Conservation (phyloP, 495 filamentous ascomycete species). For the Friedmanniomyces simplex region DNA sequence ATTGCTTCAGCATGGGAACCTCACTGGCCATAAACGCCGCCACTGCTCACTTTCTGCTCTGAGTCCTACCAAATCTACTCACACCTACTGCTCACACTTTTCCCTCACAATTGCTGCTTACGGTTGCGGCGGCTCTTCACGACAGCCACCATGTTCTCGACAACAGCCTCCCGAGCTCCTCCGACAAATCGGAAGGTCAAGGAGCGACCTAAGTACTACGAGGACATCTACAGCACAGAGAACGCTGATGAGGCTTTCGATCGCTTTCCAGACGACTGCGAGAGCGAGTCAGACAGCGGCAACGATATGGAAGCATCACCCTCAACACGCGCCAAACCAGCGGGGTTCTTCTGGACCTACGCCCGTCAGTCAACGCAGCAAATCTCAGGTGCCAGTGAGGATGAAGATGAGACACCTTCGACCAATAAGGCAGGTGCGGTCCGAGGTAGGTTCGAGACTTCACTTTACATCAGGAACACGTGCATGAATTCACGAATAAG, state of each 20-base stretch:
- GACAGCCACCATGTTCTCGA: not conserved
- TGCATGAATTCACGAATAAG: not conserved
- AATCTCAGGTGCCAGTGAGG: not conserved
- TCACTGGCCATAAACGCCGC: no score
- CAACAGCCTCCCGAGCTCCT: not conserved
- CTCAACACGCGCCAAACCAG: not conserved
- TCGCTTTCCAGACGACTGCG: not conserved
- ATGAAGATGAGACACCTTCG: not conserved
- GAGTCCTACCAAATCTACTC: no score
- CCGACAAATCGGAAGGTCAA: not conserved
- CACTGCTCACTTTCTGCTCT: no score
- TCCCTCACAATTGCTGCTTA: no score
- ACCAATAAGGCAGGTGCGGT: not conserved
- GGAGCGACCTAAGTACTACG: slow-evolving; percentile 2
- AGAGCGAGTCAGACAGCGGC: slow-evolving; percentile 4
- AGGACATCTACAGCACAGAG: slow-evolving; percentile 7
- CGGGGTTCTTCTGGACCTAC: not conserved
- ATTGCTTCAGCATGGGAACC: no score
- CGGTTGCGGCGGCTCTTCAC: no score
- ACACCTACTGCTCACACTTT: no score
- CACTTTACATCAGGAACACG: not conserved
- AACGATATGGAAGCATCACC: not conserved
- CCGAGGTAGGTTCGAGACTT: not conserved
- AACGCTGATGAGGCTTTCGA: slow-evolving; percentile 10
- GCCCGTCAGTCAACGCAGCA: not conserved